Percentiles rank a stretch among this genome's conserved stretches.
Evolutionary conservation across 805 yeast species (phyloP).

Genomic region (Hanseniaspora meyeri): DNA sequence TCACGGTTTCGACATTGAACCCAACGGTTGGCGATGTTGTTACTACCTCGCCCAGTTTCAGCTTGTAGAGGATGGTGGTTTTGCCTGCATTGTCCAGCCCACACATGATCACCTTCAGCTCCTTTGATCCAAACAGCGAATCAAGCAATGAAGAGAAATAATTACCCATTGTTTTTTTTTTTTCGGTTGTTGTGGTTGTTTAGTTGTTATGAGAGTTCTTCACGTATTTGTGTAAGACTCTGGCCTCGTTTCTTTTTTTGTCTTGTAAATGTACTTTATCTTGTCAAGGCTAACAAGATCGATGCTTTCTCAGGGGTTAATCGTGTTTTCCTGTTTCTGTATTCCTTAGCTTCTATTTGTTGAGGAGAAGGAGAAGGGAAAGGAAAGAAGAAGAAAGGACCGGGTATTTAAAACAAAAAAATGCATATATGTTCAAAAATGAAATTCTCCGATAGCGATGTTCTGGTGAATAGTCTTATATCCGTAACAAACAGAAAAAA

Average conservation of each 20-base stretch:
- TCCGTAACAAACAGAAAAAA: neutral
- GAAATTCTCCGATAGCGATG: too few relatives aligned
- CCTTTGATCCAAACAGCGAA: constrained; percentile 84
- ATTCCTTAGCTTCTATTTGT: too few relatives aligned
- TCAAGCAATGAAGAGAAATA: constrained; percentile 75
- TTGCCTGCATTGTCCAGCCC: constrained; percentile 92
- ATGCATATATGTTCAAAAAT: too few relatives aligned
- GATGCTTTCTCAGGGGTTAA: neutral
- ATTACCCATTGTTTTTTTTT: constrained; percentile 51
- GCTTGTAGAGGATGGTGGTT: constrained; percentile 78
- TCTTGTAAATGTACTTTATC: neutral
- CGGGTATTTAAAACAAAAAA: too few relatives aligned
- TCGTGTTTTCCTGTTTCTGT: too few relatives aligned
- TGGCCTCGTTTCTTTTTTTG: too few relatives aligned
- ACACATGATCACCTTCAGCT: constrained; percentile 86
- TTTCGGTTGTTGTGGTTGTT: neutral
- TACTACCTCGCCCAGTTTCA: constrained; percentile 78
- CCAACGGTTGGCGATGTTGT: constrained; percentile 86
- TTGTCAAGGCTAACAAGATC: neutral
- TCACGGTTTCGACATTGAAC: constrained; percentile 83
- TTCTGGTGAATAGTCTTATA: neutral
- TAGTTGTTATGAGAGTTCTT: too few relatives aligned
- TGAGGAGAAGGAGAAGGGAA: neutral
- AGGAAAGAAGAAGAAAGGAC: neutral
- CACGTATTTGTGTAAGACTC: too few relatives aligned